A percentile compares a stretch with the other conserved stretches of the same genome.
Evolutionary conservation across 2,329 filamentous ascomycete genomes (phyloP).

Genomic region (Gnomoniopsis sp.): DNA sequence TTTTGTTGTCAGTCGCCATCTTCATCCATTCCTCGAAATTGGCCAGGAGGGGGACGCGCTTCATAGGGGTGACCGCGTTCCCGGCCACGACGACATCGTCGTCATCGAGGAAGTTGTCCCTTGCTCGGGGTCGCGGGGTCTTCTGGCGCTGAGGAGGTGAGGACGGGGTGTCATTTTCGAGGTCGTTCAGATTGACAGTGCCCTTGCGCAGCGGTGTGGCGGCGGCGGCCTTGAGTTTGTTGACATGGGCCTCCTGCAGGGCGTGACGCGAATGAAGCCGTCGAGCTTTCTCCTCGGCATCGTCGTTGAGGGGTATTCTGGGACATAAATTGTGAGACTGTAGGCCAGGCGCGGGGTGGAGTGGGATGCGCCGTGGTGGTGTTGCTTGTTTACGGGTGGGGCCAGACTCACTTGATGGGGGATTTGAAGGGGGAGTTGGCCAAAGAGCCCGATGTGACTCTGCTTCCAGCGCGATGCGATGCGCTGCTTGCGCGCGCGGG

Average conservation of each 20-base stretch:
- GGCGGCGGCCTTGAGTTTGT: slow-evolving; percentile 80
- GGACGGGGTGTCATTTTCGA: slow-evolving; percentile 53
- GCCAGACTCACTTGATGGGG: slow-evolving; percentile 49
- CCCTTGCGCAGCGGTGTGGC: slow-evolving; percentile 66
- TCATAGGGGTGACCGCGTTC: slow-evolving; percentile 86
- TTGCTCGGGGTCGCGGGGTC: slow-evolving; percentile 44
- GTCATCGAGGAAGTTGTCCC: slow-evolving; percentile 38
- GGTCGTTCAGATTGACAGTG: slow-evolving; percentile 55
- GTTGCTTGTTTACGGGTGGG: slow-evolving; percentile 6
- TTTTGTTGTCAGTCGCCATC: slow-evolving; percentile 99
- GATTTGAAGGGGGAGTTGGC: slow-evolving; percentile 54
- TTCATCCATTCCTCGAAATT: slow-evolving; percentile 99
- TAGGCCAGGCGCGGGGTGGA: background rate
- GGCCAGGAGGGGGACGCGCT: slow-evolving; percentile 89
- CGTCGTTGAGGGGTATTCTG: slow-evolving; percentile 95
- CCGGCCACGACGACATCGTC: slow-evolving; percentile 66
- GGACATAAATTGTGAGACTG: background rate
- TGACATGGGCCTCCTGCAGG: slow-evolving; percentile 85
- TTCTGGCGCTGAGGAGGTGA: slow-evolving; percentile 45
- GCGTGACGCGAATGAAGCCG: slow-evolving; percentile 85
- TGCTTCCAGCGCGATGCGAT: slow-evolving; percentile 29
- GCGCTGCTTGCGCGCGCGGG: slow-evolving; percentile 44
- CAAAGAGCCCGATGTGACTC: slow-evolving; percentile 44
- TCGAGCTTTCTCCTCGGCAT: slow-evolving; percentile 85
- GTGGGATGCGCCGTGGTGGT: background rate